Evolutionary conservation across 208 protist species (phyloP).

Genomic region (Endotrypanum monterogeii): DNA sequence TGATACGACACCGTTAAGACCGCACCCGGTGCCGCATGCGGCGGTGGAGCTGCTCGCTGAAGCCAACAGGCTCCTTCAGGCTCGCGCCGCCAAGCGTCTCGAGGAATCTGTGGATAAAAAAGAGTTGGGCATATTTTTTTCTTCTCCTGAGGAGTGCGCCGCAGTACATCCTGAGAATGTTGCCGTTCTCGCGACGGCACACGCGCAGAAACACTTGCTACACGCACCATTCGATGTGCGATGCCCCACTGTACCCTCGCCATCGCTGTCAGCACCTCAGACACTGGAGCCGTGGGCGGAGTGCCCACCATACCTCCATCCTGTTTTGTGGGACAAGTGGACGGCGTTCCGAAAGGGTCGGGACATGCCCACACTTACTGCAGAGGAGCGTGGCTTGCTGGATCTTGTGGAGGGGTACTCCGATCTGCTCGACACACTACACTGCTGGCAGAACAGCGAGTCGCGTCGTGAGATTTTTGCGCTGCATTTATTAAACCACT

Average conservation of each 20-base stretch:
- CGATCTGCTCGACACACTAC: constrained; percentile 74
- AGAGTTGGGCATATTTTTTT: constrained; percentile 42
- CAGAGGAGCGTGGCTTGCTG: constrained; percentile 71
- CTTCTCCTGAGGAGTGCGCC: constrained; percentile 44
- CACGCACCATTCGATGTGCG: constrained; percentile 59
- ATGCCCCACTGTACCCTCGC: background rate
- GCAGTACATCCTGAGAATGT: constrained; percentile 49
- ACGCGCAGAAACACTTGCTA: constrained; percentile 46
- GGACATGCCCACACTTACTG: constrained; percentile 42
- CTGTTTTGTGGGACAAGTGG: constrained; percentile 76
- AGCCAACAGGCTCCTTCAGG: constrained; percentile 33
- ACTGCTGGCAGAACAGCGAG: constrained; percentile 75
- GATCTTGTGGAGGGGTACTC: constrained; percentile 81
- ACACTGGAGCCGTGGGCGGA: constrained; percentile 8
- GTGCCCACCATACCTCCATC: constrained; percentile 64
- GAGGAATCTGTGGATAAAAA: constrained; percentile 25
- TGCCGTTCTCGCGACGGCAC: constrained; percentile 47
- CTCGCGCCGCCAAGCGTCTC: constrained; percentile 14
- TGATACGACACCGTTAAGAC: constrained; percentile 49
- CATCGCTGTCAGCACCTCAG: background rate
- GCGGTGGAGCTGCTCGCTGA: constrained; percentile 35
- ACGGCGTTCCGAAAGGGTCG: constrained; percentile 40
- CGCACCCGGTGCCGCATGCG: constrained; percentile 27
- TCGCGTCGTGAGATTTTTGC: constrained; percentile 69
- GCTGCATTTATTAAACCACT: constrained; percentile 85